These are phyloP conservation scores for Fusarium verrucosum DNA, from an alignment of 2,329 filamentous ascomycete genomes.

Conservation along the genomic window DNA sequence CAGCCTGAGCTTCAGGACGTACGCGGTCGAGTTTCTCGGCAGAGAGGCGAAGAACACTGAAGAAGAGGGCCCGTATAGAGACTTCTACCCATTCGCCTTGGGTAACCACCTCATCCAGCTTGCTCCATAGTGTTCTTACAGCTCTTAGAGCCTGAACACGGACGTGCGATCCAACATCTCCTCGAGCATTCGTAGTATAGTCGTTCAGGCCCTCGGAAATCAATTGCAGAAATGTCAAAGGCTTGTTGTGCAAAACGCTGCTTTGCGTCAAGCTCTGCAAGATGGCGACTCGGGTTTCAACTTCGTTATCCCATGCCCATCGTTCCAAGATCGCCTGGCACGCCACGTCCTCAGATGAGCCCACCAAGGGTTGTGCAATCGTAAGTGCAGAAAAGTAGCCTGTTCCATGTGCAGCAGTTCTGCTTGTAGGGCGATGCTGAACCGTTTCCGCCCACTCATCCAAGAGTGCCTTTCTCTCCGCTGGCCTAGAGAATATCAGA, in stretches of 20 bases:
- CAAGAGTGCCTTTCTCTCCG: conserved; percentile 53
- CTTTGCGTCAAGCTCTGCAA: conserved; percentile 63
- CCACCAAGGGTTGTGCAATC: conserved; percentile 57
- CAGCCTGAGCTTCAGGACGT: conserved; percentile 70
- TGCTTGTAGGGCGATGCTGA: conserved; percentile 46
- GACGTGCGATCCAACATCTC: conserved; percentile 89
- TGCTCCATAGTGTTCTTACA: conserved; percentile 69
- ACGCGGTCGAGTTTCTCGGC: conserved; percentile 93
- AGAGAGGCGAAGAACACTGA: conserved; percentile 71
- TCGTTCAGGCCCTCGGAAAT: conserved; percentile 76
- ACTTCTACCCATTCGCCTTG: conserved; percentile 38
- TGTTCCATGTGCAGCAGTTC: conserved; percentile 52
- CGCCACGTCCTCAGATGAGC: conserved; percentile 47
- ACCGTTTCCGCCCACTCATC: conserved; percentile 59
- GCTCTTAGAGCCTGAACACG: conserved; percentile 83
- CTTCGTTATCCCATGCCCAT: conserved; percentile 61
- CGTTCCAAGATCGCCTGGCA: conserved; percentile 58
- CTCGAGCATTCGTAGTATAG: conserved; percentile 88
- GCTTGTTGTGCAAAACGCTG: conserved; percentile 54
- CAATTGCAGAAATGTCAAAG: conserved; percentile 55
- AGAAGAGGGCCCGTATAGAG: conserved; percentile 55
- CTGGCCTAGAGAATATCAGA: conserved; percentile 54
- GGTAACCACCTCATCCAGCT: conserved; percentile 39
- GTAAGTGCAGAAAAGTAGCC: conserved; percentile 65
- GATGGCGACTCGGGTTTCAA: conserved; percentile 65